These are phyloP conservation scores for Colletotrichum gigasporum DNA, from an alignment of 2,329 filamentous ascomycete species.

Conservation along the genomic window DNA sequence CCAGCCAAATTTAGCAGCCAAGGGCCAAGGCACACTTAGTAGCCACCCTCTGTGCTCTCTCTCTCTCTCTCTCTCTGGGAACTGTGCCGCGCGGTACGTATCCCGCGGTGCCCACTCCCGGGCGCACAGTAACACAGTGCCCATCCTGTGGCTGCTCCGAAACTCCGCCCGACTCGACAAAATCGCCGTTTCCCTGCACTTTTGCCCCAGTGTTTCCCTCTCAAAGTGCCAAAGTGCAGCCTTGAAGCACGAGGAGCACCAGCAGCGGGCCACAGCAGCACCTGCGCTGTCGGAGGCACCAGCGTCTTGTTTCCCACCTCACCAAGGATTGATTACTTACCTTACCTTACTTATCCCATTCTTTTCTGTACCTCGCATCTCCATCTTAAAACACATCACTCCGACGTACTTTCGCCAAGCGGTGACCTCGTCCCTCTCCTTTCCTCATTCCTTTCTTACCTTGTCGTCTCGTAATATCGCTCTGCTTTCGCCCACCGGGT, in stretches of 20 bases:
- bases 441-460: not conserved
- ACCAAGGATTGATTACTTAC: too few species aligned
- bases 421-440: not conserved
- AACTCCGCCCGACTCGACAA: slow-evolving; percentile 1
- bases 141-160: slow-evolving; percentile 7
- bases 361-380: slow-evolving; percentile 1
- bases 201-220: not conserved
- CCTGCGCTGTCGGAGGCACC: not conserved
- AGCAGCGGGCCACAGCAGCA: not conserved
- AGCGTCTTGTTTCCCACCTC: too few species aligned
- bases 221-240: not conserved
- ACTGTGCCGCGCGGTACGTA: not conserved
- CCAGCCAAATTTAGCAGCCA: not conserved
- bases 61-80: too few species aligned
- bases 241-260: slow-evolving; percentile 24
- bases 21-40: too few species aligned
- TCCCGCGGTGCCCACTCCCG: not conserved
- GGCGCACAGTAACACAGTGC: not conserved
- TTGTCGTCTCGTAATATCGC: slow-evolving; percentile 2
- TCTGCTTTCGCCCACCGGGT: not conserved
- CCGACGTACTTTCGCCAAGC: slow-evolving; percentile 5
- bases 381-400: not conserved
- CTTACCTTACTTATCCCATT: slow-evolving; percentile 3
- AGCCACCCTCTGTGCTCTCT: too few species aligned
- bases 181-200: slow-evolving; percentile 1